Evolutionary conservation across 2,329 filamentous ascomycete species (phyloP), one percentile per base, ranked within the genome.

Genomic region (Aspergillus novofumigatus): DNA sequence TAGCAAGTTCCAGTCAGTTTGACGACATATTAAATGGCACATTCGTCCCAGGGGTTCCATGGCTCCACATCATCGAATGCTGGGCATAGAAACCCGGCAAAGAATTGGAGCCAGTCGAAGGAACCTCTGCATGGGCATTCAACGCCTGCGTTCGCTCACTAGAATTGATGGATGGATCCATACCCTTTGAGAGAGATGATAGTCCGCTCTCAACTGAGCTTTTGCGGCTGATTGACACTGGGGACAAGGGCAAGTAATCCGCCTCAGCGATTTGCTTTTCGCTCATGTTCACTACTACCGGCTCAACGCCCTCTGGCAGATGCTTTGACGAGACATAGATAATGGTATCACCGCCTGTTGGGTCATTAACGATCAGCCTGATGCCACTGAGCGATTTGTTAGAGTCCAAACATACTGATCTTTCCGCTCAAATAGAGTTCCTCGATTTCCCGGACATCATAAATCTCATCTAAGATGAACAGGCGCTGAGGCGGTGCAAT

Each of bases 401-500:
- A 26, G 6, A 51, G 17, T n/a, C 20, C 42, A 10, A 3, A 59
- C 65, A 47, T 67, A 77, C 75, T 72, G 45, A 72, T 71, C 53
- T 72, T 65, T 21, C 73, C 73, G 10, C 72, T 67, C 20, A 72
- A 52, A 49, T 70, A 75, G 7, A 70, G 64, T 52, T 76, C 74
- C 59, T 77, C 74, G 61, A 69, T 68, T 44, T 70, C 67, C 44
- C 74, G 67, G 20, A 76, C 72, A 23, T 67, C 66, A 59, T 74
- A 77, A 21, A 77, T 70, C 60, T 78, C 75, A 44, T 77, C 74
- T 32, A 78, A 56, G 25, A 78, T 69, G 11, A 69, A 63, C 38
- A 72, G 57, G 11, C 73, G 67, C 49, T 73, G 72, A 10, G 60
- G 57, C 4, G 73, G 73, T 53, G 65, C 63, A 23, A 76, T 73